phyloP scores from a whole-genome alignment of 352 stramenopile genomes.

The Phytopythium helicoides region DNA sequence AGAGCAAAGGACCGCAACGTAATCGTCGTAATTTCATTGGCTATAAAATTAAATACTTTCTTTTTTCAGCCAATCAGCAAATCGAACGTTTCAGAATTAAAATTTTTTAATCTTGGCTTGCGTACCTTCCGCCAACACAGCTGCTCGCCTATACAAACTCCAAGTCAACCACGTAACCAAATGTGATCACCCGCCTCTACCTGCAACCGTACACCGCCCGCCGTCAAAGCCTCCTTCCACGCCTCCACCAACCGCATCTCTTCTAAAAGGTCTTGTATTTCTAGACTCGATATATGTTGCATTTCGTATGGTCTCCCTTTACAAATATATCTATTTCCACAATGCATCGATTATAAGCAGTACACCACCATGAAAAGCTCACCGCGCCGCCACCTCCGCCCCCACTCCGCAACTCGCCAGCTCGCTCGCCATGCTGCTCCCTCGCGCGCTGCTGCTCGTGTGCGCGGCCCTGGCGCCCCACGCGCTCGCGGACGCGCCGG shows the following conservation, averaged over 20 bases:
- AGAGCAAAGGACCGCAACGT: too few species aligned
- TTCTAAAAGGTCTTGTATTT: too few species aligned
- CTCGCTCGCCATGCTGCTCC: slow-evolving; percentile 21
- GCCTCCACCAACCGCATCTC: too few species aligned
- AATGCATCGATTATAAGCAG: too few species aligned
- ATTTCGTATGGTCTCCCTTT: too few species aligned
- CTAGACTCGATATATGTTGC: too few species aligned
- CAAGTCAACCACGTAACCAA: slow-evolving; percentile 1
- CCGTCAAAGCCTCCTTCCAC: background rate
- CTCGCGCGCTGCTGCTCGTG: background rate
- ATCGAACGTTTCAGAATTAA: background rate
- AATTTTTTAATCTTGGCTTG: background rate
- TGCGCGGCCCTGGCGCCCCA: slow-evolving; percentile 9
- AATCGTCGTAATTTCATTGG: too few species aligned
- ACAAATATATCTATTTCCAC: too few species aligned
- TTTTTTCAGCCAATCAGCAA: too few species aligned
- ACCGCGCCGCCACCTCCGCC: background rate
- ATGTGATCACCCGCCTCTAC: background rate
- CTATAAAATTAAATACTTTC: too few species aligned
- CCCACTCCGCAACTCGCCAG: slow-evolving; percentile 18
- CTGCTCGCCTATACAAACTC: background rate
- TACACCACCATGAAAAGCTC: background rate
- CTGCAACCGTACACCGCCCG: slow-evolving; percentile 1
- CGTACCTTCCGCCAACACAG: background rate
- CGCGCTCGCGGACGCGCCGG: slow-evolving; percentile 17